Evolutionary conservation across 148 eudicot genomes (phyloP).

Genomic region (Agrostemma githago): DNA sequence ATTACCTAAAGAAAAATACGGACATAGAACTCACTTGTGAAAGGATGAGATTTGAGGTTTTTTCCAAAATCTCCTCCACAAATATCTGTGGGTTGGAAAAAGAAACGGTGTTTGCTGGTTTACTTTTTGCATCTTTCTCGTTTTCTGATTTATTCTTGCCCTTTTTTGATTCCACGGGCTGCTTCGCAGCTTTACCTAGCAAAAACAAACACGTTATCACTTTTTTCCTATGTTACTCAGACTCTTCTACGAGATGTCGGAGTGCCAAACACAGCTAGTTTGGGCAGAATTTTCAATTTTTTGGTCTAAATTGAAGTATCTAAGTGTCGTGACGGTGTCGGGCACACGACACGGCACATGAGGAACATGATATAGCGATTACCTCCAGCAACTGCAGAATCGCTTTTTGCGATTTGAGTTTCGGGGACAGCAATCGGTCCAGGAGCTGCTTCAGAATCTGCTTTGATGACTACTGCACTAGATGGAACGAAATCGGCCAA

Average conservation of each 20-base stretch:
- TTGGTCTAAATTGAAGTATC: no score
- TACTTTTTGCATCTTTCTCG: slow-evolving; percentile 28
- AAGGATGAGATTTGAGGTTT: slow-evolving; percentile 50
- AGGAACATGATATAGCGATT: slow-evolving; percentile 15
- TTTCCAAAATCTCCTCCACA: slow-evolving; percentile 58
- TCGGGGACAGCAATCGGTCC: slow-evolving; percentile 31
- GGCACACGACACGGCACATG: no score
- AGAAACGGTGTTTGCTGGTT: slow-evolving; percentile 24
- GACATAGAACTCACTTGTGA: slow-evolving; percentile 49
- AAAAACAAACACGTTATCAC: neutral
- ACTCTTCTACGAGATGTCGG: no score
- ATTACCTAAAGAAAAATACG: neutral
- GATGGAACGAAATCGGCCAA: slow-evolving; percentile 80
- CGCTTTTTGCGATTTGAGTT: slow-evolving; percentile 22
- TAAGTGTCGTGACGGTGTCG: no score
- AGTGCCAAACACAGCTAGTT: no score
- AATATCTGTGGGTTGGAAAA: slow-evolving; percentile 55
- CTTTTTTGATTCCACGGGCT: slow-evolving; percentile 32
- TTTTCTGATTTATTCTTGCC: slow-evolving; percentile 35
- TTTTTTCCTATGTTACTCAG: neutral
- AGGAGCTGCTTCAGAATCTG: slow-evolving; percentile 44
- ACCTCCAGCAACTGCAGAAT: slow-evolving; percentile 41
- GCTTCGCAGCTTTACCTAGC: slow-evolving; percentile 44
- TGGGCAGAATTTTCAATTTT: no score
- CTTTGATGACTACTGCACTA: slow-evolving; percentile 37